Evolutionary conservation across 192 early-diverging fungal genomes (phyloP).

Genomic region (Obelidium mucronatum): DNA sequence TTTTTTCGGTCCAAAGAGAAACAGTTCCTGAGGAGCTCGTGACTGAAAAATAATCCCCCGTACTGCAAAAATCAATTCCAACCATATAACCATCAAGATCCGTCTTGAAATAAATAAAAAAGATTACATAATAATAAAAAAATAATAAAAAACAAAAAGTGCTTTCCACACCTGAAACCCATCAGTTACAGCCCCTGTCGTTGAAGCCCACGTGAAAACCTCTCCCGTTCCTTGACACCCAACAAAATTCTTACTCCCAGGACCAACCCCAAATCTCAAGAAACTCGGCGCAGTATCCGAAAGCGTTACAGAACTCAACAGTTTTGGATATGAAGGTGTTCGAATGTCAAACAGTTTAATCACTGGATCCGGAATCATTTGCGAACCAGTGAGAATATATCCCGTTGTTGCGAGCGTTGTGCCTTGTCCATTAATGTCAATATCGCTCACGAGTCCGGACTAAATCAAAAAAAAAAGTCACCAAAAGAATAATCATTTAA

Average conservation of each 20-base stretch:
- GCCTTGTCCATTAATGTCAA: constrained; percentile 83
- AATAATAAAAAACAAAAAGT: background rate
- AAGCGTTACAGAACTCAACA: constrained; percentile 71
- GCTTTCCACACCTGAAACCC: background rate
- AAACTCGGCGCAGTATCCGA: constrained; percentile 29
- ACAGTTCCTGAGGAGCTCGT: constrained; percentile 80
- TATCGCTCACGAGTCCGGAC: constrained; percentile 76
- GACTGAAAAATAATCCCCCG: constrained; percentile 79
- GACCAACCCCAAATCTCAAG: constrained; percentile 71
- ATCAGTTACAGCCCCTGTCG: background rate
- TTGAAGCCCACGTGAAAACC: constrained; percentile 47
- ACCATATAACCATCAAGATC: constrained; percentile 60
- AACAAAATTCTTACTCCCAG: constrained; percentile 68
- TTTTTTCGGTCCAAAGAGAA: constrained; percentile 78
- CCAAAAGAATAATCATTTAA: too few relatives aligned
- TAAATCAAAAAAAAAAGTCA: background rate
- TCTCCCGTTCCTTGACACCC: constrained; percentile 29
- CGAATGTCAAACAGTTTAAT: constrained; percentile 87
- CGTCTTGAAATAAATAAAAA: constrained; percentile 3
- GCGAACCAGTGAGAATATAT: constrained; percentile 51
- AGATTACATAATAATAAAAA: background rate
- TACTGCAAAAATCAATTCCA: constrained; percentile 78
- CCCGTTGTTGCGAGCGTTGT: constrained; percentile 45
- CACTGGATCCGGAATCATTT: constrained; percentile 74
- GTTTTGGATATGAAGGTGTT: constrained; percentile 71